Conservation (phyloP, 306 rosid species). For the Glycyrrhiza uralensis region DNA sequence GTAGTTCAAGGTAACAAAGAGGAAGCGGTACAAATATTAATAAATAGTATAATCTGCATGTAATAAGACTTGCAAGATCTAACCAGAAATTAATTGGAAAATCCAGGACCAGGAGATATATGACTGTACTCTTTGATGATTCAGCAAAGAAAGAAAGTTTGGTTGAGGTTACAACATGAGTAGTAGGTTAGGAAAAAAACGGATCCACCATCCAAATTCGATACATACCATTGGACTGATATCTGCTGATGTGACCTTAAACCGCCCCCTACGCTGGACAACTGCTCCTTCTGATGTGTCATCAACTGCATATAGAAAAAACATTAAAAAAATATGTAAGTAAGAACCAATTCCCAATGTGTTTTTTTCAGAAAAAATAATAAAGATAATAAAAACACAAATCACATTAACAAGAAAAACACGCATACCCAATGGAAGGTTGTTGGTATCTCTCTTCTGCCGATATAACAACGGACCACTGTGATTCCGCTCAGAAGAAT, state of each 20-base stretch:
- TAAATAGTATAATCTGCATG: not conserved
- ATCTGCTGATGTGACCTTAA: constrained; percentile 84
- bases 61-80: constrained; percentile 6
- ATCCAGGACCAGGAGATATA: not conserved
- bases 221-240: constrained; percentile 72
- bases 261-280: constrained; percentile 83
- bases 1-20: not conserved
- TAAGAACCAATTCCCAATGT: constrained; percentile 3
- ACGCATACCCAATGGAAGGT: constrained; percentile 57
- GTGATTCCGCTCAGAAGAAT: constrained; percentile 59
- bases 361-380: constrained; percentile 2
- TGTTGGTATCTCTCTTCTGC: constrained; percentile 67
- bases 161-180: not conserved
- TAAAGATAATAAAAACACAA: constrained; percentile 8
- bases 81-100: constrained; percentile 3
- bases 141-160: constrained; percentile 7
- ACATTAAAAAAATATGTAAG: not conserved
- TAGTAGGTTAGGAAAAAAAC: not conserved
- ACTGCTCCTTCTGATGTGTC: constrained; percentile 90
- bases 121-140: not conserved
- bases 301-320: constrained; percentile 51
- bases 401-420: constrained; percentile 8
- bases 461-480: constrained; percentile 81
- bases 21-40: not conserved
- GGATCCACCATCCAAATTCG: not conserved